Base-by-base conservation (phyloP, 306 rosid species). In the Castanea crenata region DNA sequence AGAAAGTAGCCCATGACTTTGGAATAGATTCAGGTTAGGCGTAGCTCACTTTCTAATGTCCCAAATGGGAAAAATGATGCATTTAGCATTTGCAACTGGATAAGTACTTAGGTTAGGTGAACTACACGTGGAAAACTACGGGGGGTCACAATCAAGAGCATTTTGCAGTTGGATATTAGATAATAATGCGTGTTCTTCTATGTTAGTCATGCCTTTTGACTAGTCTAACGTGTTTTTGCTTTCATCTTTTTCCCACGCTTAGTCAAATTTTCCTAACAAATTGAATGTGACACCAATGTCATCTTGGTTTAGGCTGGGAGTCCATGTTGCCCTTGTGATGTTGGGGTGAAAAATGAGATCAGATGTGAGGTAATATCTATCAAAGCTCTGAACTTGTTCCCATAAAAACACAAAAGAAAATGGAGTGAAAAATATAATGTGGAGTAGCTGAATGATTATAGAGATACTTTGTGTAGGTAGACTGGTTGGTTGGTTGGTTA, bases 101-200 rank as follows among this genome's bases (percentile, higher is more conserved):
- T 81, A 54, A 74, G 81, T 23, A 72, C 79, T 76, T 84, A 27
- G 72, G 65, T 82, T 79, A 74, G 90, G 88, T 84, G 55, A 82
- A 79, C 76, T 70, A 82, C 88, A 84, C 90, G 86, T 77, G 88
- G 85, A 87, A 84, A 84, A 82, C 69, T 84, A 74, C 75, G 23
- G 5, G 52, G 31, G 31, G 83, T 87, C 90, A 74, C 75, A 55
- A 57, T 84, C 88, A 71, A 38, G 68, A 76, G 76, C 76, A 71
- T 79, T 74, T 1, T 72, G 51, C 44, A 1, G 78, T 76, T 61
- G 80, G 21, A 5, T 73, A 73, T 41, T 65, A 73, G 73, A 75
- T 35, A 57, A 80, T 44, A 76, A 3, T 29, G 54, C 2, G 74
- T 65, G 32, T 74, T 12, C 31, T 14, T 57, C 12, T 31, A 14